These are phyloP conservation scores for Fusarium armeniacum DNA, from an alignment of 2,329 filamentous ascomycete species.

Conservation along the genomic window DNA sequence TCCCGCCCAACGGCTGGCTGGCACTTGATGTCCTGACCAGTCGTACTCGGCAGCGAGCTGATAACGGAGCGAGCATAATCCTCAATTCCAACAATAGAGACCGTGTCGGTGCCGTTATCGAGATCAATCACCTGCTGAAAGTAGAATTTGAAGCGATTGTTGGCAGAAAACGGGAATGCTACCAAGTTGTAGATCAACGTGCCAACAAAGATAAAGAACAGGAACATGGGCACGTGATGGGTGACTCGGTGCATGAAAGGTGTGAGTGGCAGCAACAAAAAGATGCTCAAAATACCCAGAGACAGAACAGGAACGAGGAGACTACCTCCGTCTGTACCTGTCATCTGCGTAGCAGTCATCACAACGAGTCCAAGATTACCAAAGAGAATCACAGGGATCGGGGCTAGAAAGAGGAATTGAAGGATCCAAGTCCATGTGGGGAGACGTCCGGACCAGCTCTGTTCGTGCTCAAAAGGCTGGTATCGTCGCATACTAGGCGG, in stretches of 20 bases:
- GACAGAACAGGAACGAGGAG: constrained; percentile 79
- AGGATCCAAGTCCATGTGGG: constrained; percentile 89
- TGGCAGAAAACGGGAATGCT: constrained; percentile 88
- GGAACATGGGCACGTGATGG: constrained; percentile 82
- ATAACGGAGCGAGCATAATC: constrained; percentile 78
- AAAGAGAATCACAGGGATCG: constrained; percentile 81
- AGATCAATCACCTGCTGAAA: constrained; percentile 88
- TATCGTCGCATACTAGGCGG: constrained; percentile 45
- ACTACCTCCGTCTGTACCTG: constrained; percentile 84
- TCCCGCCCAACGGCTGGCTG: constrained; percentile 57
- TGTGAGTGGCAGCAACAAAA: constrained; percentile 80
- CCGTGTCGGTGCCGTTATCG: constrained; percentile 76
- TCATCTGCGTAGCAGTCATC: constrained; percentile 81
- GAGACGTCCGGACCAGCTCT: constrained; percentile 84
- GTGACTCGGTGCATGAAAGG: constrained; percentile 91
- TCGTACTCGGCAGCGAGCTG: constrained; percentile 76
- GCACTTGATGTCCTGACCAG: constrained; percentile 72
- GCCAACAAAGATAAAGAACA: constrained; percentile 78
- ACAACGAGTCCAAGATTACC: constrained; percentile 82
- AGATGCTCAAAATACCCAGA: constrained; percentile 75
- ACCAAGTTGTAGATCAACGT: constrained; percentile 88
- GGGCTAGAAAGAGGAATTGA: constrained; percentile 85
- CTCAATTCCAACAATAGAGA: constrained; percentile 77
- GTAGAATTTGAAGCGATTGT: constrained; percentile 85
- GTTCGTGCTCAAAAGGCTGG: constrained; percentile 76